Base-by-base conservation (phyloP, 331 rosid species). In the Pyrus hybrid region DNA sequence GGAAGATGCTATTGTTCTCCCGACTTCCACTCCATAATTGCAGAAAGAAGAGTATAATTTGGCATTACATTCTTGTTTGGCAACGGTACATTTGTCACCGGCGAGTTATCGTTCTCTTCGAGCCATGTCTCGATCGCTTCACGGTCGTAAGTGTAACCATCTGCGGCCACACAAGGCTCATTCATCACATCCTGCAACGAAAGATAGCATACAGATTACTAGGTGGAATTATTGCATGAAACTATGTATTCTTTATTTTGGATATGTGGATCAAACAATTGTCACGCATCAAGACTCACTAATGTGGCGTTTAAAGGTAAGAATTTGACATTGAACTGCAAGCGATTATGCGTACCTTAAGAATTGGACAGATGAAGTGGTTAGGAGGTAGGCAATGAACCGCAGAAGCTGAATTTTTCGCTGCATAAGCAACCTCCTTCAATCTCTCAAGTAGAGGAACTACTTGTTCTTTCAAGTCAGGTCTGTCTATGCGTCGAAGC, bases 291-390 rank as follows among this genome's bases (percentile, higher is more conserved):
- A 6, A 5, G 63, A 13, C 20, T 61, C 18, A 61, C 9, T 61
- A 13, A 25, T 13, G 35, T 26, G 66, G 28, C 3, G n/a, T 13
- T 61, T 61, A 61, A 61, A 28, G 1, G 10, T 57, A 22, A 58
- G 28, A 41, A 41, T 41, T 41, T 41, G 47, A 41, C 47, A 41
- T 0, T 11, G 47, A 41, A 41, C 47, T 41, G 47, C 47, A 0
- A 41, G 14, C 47, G 47, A 11, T 41, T 41, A 41, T 3, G 47
- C 14, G 45, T 84, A 92, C 99, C 96, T 89, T 87, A 68, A 88
- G 91, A 80, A 94, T 90, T 75, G 97, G 97, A 76, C 99, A 94
- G 75, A 90, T 86, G 72, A 92, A 94, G 86, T 92, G 99, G 73
- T 79, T 92, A 71, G 97, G 97, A 73, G 90, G 86, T 63, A 83